Conservation (phyloP, 2,329 filamentous ascomycete genomes). For the Metarhizium rileyi region DNA sequence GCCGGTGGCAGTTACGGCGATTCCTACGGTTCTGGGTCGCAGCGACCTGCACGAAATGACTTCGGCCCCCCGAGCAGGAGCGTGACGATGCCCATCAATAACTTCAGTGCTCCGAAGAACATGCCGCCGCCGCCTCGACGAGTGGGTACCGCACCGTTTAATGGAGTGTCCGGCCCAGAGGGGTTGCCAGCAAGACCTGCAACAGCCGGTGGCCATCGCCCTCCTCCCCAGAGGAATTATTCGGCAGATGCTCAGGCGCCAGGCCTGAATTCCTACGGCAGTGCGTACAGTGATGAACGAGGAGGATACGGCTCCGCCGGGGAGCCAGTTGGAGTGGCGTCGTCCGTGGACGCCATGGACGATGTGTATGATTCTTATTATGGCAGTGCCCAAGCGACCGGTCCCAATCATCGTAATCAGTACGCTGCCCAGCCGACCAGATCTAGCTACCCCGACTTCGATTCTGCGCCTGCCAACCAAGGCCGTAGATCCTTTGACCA, state of each 20-base stretch:
- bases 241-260: constrained; percentile 29
- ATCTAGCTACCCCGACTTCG: constrained; percentile 31
- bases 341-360: constrained; percentile 27
- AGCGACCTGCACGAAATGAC: constrained; percentile 25
- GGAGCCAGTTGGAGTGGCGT: constrained; percentile 8
- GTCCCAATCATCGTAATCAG: constrained; percentile 16
- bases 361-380: constrained; percentile 49
- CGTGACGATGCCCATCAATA: constrained; percentile 50
- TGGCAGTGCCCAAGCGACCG: constrained; percentile 25
- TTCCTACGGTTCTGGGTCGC: constrained; percentile 17
- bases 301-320: constrained; percentile 21
- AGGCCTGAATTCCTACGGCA: constrained; percentile 23
- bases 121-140: constrained; percentile 25
- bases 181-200: constrained; percentile 42
- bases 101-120: constrained; percentile 31
- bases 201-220: constrained; percentile 42
- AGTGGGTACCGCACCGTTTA: constrained; percentile 36
- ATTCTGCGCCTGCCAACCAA: constrained; percentile 25
- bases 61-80: constrained; percentile 47
- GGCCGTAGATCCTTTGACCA: constrained; percentile 37
- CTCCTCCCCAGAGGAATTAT: constrained; percentile 44
- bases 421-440: constrained; percentile 12
- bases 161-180: constrained; percentile 30
- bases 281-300: constrained; percentile 21
- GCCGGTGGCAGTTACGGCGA: constrained; percentile 16